A percentile compares a stretch with the other conserved stretches of the same genome.
These are phyloP conservation scores for Russula dissimulans DNA, from an alignment of 768 basidiomycete species.

Conservation along the genomic window DNA sequence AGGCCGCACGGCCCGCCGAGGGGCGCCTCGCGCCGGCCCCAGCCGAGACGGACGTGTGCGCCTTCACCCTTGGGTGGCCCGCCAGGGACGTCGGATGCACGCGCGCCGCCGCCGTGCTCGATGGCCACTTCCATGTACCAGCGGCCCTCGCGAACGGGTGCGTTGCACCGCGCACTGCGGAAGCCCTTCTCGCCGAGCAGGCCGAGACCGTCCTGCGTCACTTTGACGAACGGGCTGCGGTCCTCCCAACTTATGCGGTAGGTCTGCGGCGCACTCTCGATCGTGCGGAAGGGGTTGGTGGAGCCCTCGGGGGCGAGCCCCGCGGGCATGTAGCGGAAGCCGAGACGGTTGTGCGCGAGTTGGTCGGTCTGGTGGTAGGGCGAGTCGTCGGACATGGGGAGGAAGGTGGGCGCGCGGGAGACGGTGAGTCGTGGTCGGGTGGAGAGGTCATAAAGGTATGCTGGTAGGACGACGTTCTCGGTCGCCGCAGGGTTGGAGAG, in stretches of 20 bases:
- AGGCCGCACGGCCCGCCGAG: slow-evolving; percentile 88
- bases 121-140: slow-evolving; percentile 95
- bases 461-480: slow-evolving; percentile 47
- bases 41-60: slow-evolving; percentile 83
- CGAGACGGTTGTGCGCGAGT: slow-evolving; percentile 63
- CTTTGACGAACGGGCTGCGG: slow-evolving; percentile 68
- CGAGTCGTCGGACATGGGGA: slow-evolving; percentile 46
- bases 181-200: slow-evolving; percentile 83
- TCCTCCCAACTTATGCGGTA: slow-evolving; percentile 88
- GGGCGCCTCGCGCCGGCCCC: slow-evolving; percentile 88
- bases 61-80: slow-evolving; percentile 38
- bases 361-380: slow-evolving; percentile 61
- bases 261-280: slow-evolving; percentile 63
- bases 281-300: slow-evolving; percentile 60
- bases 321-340: slow-evolving; percentile 73
- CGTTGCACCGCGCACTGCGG: slow-evolving; percentile 81
- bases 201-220: slow-evolving; percentile 68
- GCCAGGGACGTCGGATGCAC: slow-evolving; percentile 36
- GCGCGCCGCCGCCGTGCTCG: slow-evolving; percentile 61
- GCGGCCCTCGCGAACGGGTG: slow-evolving; percentile 77
- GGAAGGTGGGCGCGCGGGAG: slow-evolving; percentile 64
- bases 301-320: slow-evolving; percentile 57
- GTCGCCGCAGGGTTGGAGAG: slow-evolving; percentile 25
- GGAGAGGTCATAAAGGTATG: slow-evolving; percentile 54
- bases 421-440: slow-evolving; percentile 62